A percentile compares a stretch with the other conserved stretches of the same genome.
These are phyloP conservation scores for Millerozyma miso DNA, from an alignment of 805 yeast genomes.

Conservation along the genomic window DNA sequence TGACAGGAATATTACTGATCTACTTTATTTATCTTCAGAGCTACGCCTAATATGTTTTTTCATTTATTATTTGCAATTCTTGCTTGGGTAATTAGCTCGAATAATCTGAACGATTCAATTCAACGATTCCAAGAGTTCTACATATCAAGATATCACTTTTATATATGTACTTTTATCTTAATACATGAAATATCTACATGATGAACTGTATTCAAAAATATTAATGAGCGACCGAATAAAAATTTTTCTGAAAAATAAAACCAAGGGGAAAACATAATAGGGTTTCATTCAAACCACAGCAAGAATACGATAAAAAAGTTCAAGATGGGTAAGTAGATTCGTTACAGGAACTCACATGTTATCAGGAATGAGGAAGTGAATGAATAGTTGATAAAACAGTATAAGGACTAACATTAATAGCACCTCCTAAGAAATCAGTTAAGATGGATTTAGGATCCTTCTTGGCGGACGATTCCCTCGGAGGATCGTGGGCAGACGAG, in stretches of 20 bases:
- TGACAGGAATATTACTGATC: no score
- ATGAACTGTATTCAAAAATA: background rate
- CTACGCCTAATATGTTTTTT: no score
- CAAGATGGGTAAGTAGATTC: constrained; percentile 9
- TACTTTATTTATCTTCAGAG: no score
- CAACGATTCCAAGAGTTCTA: no score
- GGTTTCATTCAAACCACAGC: background rate
- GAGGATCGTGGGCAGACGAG: constrained; percentile 85
- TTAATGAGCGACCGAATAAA: background rate
- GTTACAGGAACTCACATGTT: background rate
- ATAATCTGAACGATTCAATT: no score
- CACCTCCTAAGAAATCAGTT: constrained; percentile 51
- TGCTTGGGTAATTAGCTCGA: no score
- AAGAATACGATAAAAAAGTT: constrained; percentile 1
- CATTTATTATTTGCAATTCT: no score
- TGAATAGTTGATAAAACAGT: background rate
- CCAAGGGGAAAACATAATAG: background rate
- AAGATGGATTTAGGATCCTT: constrained; percentile 88
- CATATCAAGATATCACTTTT: background rate
- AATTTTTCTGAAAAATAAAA: background rate
- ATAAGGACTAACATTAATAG: constrained; percentile 16
- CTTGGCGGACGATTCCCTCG: constrained; percentile 70
- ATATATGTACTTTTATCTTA: background rate
- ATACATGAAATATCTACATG: background rate
- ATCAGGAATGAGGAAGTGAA: background rate